These are phyloP conservation scores for Lumnitzera littorea DNA, from an alignment of 345 rosid species.

Conservation along the genomic window DNA sequence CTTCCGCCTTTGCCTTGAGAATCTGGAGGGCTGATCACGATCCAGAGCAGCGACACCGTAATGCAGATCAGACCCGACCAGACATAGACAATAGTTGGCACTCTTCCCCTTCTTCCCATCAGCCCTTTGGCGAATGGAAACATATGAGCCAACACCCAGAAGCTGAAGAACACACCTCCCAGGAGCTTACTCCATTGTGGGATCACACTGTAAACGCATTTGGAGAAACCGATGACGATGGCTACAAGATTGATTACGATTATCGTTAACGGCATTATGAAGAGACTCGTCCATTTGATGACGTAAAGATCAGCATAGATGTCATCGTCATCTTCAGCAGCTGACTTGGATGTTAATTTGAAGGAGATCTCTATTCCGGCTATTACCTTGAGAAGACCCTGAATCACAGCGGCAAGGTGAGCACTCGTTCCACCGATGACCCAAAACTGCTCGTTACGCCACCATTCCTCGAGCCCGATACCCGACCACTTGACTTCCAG, in stretches of 20 bases:
- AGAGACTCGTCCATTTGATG: conserved; percentile 84
- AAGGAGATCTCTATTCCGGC: conserved; percentile 88
- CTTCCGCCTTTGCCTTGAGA: conserved; percentile 23
- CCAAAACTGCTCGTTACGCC: conserved; percentile 98
- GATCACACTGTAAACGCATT: conserved; percentile 69
- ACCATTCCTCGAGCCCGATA: conserved; percentile 70
- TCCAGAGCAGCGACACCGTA: conserved; percentile 69
- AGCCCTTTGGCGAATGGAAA: conserved; percentile 76
- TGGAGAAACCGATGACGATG: conserved; percentile 56
- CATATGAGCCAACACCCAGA: conserved; percentile 90
- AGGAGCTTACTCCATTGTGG: conserved; percentile 84
- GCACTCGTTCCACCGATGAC: conserved; percentile 89
- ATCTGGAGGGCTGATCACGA: conserved; percentile 57
- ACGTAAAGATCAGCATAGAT: conserved; percentile 66
- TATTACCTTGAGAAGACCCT: conserved; percentile 73
- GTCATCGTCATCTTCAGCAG: conserved; percentile 72
- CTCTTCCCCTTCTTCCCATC: conserved; percentile 80
- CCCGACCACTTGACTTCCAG: conserved; percentile 95
- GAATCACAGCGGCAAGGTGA: conserved; percentile 74
- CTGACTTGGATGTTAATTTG: conserved; percentile 62
- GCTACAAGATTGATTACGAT: conserved; percentile 63
- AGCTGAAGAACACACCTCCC: conserved; percentile 79
- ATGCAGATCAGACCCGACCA: conserved; percentile 78
- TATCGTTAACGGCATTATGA: conserved; percentile 75
- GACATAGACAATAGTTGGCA: conserved; percentile 74